Percentiles rank a stretch among this genome's conserved stretches.
Evolutionary conservation across 768 basidiomycete genomes (phyloP).

Genomic region (Podaxis pistillaris): DNA sequence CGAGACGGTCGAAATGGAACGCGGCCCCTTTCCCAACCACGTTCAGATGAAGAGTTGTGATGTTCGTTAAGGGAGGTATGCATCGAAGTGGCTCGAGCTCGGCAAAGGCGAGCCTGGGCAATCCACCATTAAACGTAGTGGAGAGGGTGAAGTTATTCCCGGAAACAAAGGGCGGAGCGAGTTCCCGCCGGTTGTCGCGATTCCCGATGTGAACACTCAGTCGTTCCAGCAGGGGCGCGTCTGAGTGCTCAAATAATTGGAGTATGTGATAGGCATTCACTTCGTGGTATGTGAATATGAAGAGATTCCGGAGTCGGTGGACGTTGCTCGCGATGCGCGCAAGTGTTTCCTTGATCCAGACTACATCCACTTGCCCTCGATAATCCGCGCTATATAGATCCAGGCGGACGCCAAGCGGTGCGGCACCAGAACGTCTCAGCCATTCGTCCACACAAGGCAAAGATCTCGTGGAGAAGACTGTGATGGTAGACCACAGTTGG

Average conservation of each 20-base stretch:
- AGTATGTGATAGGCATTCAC: slow-evolving; percentile 24
- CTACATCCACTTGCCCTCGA: background rate
- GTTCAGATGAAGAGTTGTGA: slow-evolving; percentile 32
- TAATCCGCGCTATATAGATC: slow-evolving; percentile 5
- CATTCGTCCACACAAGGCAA: slow-evolving; percentile 8
- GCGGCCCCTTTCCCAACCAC: slow-evolving; percentile 10
- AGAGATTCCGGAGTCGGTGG: slow-evolving; percentile 26
- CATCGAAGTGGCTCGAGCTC: slow-evolving; percentile 26
- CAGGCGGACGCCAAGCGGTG: slow-evolving; percentile 14
- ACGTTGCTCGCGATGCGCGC: slow-evolving; percentile 20
- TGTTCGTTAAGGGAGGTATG: slow-evolving; percentile 26
- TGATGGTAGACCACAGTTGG: slow-evolving; percentile 38
- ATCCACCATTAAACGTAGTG: slow-evolving; percentile 21
- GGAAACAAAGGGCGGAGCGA: background rate
- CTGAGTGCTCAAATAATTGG: slow-evolving; percentile 17
- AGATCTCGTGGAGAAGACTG: background rate
- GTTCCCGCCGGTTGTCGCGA: background rate
- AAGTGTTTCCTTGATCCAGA: slow-evolving; percentile 8
- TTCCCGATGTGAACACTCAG: slow-evolving; percentile 18
- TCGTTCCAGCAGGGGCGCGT: slow-evolving; percentile 26
- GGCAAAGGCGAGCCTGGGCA: slow-evolving; percentile 24
- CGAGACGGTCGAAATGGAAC: slow-evolving; percentile 19
- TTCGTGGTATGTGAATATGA: slow-evolving; percentile 24
- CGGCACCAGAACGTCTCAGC: slow-evolving; percentile 15
- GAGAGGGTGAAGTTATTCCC: background rate